Evolutionary conservation across 768 basidiomycete genomes (phyloP).

Genomic region (Calocera cornea): DNA sequence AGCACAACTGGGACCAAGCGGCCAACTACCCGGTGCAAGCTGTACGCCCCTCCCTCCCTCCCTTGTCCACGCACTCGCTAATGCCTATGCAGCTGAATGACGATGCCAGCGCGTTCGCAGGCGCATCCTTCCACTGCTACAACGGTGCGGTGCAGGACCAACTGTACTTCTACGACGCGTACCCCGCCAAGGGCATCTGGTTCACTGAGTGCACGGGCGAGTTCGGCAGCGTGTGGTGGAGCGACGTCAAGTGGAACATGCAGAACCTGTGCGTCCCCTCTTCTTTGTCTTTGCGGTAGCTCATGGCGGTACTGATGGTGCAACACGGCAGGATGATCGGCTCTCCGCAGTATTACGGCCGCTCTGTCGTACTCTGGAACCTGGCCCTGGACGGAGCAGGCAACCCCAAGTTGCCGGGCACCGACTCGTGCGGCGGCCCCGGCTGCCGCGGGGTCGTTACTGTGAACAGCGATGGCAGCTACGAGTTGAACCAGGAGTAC

Average conservation of each 20-base stretch:
- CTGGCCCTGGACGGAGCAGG: conserved; percentile 51
- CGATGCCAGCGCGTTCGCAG: conserved; percentile 23
- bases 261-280: conserved; percentile 39
- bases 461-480: conserved; percentile 49
- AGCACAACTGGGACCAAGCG: conserved; percentile 65
- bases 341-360: conserved; percentile 13
- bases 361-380: conserved; percentile 61
- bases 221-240: conserved; percentile 62
- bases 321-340: conserved; percentile 12
- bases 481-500: conserved; percentile 57
- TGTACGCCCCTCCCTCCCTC: conserved; percentile 22
- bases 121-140: conserved; percentile 65
- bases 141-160: conserved; percentile 41
- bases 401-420: conserved; percentile 48
- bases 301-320: no score
- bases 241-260: conserved; percentile 69
- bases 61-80: neutral
- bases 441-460: conserved; percentile 57
- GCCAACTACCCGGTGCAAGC: conserved; percentile 46
- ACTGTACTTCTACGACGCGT: conserved; percentile 40
- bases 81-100: conserved; percentile 9
- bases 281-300: no score
- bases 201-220: conserved; percentile 54
- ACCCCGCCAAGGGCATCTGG: conserved; percentile 44
- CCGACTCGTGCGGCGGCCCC: conserved; percentile 43